Evolutionary conservation across 2,329 filamentous ascomycete genomes (phyloP), one percentile per base, ranked within the genome.

Genomic region (Penicillium olsonii): DNA sequence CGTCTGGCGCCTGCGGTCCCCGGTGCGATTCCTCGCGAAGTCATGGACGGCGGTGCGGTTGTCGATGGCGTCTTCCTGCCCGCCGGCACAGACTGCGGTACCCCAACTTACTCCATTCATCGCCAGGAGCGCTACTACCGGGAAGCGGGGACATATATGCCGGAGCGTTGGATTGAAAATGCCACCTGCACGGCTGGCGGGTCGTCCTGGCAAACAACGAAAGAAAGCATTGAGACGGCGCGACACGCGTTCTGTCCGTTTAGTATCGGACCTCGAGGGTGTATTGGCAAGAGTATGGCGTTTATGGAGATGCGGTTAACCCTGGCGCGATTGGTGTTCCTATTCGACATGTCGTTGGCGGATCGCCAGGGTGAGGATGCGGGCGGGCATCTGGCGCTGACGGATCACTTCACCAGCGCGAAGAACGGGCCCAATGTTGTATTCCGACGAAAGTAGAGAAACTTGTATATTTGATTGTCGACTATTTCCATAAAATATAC

Each of bases 161-260:
- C 85, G 0, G 84, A 88, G 73, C 79, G 85, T 19, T 88, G 85
- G 85, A 72, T 87, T 14, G 69, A 70, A 2, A 80, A 78, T 4
- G 74, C 61, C n/a, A 59, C 72, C 8, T 67, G 62, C 37, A 60
- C 62, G 57, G 66, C 77, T 67, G 64, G 48, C n/a, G 51, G 67
- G 60, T 51, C 43, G 14, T 58, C 71, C 33, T 68, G 66, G 48
- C 58, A 65, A 24, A 76, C 77, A 1, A 78, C 72, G 5, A 77
- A 79, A 49, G 75, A 77, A 2, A 79, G 82, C 1, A 63, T 70
- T 44, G 69, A 72, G 2, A 63, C 74, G 5, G 85, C 87, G 2
- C 80, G 86, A 42, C 78, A 77, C 27, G 88, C 88, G 0, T 92
- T 88, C 70, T 90, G 85, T 54, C 87, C 89, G 7, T 75, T 75